Evolutionary conservation across 176 grass and related monocot species (phyloP).

Genomic region (Urochloa ruziziensis): DNA sequence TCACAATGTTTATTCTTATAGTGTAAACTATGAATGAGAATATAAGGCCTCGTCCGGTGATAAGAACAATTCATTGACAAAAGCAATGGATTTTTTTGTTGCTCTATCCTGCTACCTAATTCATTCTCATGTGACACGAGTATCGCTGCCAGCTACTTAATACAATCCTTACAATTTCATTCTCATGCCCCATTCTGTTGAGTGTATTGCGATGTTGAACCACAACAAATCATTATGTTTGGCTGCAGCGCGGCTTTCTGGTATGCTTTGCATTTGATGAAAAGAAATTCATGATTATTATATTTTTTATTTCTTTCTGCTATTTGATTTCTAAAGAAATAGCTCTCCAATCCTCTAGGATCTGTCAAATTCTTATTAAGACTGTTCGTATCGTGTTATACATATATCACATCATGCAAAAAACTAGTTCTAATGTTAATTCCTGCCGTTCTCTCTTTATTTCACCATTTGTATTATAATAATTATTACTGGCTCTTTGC

Average conservation of each 20-base stretch:
- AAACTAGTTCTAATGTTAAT: not conserved
- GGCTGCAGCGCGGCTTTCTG: not conserved
- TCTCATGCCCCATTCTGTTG: not conserved
- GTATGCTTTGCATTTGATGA: not conserved
- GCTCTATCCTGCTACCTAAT: not conserved
- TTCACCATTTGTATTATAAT: not conserved
- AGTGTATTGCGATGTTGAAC: not conserved
- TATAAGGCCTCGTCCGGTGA: not conserved
- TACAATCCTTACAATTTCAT: not conserved
- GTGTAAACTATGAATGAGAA: not conserved
- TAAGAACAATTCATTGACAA: not conserved
- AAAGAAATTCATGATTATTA: not conserved
- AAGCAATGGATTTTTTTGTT: not conserved
- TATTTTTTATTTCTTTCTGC: not conserved
- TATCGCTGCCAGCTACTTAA: not conserved
- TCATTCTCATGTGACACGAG: not conserved
- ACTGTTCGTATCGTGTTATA: not conserved
- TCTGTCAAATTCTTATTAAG: not conserved
- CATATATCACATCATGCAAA: not conserved
- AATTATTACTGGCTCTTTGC: not conserved
- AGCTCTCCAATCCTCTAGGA: not conserved
- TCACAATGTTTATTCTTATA: not conserved
- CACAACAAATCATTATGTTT: not conserved
- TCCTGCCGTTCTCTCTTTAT: not conserved
- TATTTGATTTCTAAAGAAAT: not conserved